Evolutionary conservation across 257 asterid genomes (phyloP).

Genomic region (Solanum neorickii): DNA sequence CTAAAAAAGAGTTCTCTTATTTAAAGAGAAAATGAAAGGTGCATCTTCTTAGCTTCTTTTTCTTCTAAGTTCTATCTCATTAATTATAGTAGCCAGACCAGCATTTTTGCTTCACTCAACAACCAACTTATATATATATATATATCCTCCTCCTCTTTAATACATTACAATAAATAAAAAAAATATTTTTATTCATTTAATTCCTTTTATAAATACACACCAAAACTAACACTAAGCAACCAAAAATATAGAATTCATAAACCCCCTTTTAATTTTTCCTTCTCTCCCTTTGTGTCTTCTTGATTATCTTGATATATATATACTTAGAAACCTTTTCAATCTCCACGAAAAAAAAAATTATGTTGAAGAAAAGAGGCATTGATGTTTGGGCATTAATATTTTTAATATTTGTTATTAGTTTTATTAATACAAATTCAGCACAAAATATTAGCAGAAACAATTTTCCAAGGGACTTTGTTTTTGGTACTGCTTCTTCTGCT

Average conservation of each 20-base stretch:
- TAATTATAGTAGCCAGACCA: neutral
- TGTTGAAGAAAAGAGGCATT: neutral
- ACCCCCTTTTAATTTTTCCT: neutral
- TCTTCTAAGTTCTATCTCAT: neutral
- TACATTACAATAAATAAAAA: neutral
- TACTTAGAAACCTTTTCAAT: neutral
- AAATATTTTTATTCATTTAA: neutral
- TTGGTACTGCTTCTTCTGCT: slow-evolving; percentile 92
- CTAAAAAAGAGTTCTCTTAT: neutral
- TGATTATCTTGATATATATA: neutral
- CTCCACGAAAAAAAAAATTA: neutral
- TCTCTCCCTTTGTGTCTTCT: neutral
- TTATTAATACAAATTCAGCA: slow-evolving; percentile 9
- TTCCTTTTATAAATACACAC: neutral
- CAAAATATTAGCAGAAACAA: slow-evolving; percentile 37
- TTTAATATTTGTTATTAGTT: neutral
- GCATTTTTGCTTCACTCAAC: neutral
- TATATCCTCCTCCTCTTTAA: neutral
- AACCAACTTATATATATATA: neutral
- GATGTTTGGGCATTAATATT: neutral
- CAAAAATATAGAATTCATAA: neutral
- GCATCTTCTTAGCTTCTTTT: neutral
- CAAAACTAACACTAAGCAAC: neutral
- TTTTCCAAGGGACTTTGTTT: slow-evolving; percentile 71
- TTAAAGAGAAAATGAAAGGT: neutral